Percentiles rank a stretch among this genome's conserved stretches.
Conservation (phyloP, 129 eudicot species). For the Artemisia tridentata region DNA sequence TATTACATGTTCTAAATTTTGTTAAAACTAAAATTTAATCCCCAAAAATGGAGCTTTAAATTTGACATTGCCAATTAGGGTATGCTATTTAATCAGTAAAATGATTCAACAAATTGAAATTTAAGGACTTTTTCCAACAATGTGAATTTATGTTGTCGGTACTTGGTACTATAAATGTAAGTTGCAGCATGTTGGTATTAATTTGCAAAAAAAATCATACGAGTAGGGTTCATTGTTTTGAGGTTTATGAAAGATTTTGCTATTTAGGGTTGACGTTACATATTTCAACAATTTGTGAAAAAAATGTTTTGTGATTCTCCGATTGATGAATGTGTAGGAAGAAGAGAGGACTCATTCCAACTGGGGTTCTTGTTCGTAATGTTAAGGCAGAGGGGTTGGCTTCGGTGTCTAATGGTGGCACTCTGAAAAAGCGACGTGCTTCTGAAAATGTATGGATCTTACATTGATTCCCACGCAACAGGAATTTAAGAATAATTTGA, state of each 20-base stretch:
- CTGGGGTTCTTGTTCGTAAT: constrained; percentile 46
- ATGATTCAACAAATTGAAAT: neutral
- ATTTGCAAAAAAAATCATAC: constrained; percentile 25
- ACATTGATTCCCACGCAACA: neutral
- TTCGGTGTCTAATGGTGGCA: constrained; percentile 48
- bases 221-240: constrained; percentile 10
- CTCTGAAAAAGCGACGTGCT: constrained; percentile 28
- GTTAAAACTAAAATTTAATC: constrained; percentile 20
- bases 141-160: constrained; percentile 14
- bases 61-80: constrained; percentile 11
- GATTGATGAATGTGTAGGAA: constrained; percentile 42
- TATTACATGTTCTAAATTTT: neutral
- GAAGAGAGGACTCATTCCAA: constrained; percentile 54
- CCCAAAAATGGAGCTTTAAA: neutral
- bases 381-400: constrained; percentile 57
- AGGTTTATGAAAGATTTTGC: constrained; percentile 13
- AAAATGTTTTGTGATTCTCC: neutral
- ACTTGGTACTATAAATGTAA: constrained; percentile 9
- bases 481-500: neutral
- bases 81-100: constrained; percentile 1
- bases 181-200: constrained; percentile 10
- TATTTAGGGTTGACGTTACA: neutral
- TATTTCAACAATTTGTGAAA: neutral
- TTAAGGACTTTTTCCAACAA: constrained; percentile 6
- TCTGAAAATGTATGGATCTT: constrained; percentile 31